A percentile compares a stretch with the other conserved stretches of the same genome.
Conservation (phyloP, 2,329 filamentous ascomycete species). For the Epicoccum sorghinum region DNA sequence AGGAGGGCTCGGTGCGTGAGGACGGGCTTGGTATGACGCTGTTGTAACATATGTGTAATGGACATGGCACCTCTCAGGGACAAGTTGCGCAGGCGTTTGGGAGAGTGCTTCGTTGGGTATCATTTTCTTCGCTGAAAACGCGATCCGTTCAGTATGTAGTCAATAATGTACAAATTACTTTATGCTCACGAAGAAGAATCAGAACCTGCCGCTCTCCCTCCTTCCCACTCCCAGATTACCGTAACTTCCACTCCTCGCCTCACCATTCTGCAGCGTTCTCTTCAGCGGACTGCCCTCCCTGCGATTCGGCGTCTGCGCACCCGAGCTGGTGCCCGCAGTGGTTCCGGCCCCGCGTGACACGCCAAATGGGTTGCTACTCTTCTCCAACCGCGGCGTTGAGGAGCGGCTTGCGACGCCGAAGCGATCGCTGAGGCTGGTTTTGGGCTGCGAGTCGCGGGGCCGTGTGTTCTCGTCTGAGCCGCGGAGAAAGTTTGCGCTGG, state of each 20-base stretch:
- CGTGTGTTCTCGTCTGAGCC: constrained; percentile 27
- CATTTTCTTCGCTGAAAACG: no score
- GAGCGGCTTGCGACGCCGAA: constrained; percentile 13
- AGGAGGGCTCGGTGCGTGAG: no score
- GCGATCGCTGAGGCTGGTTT: constrained; percentile 11
- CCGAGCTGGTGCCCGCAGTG: constrained; percentile 2
- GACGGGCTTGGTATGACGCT: no score
- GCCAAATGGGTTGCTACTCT: constrained; percentile 17
- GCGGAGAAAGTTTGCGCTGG: constrained; percentile 60
- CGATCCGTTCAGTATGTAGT: no score
- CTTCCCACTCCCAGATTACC: constrained; percentile 31
- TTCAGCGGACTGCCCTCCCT: constrained; percentile 53
- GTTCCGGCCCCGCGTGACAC: constrained; percentile 36
- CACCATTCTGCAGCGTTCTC: constrained; percentile 44
- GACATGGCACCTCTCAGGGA: no score
- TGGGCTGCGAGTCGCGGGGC: neutral
- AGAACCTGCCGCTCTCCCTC: constrained; percentile 38
- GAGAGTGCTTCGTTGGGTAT: no score
- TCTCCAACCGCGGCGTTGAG: constrained; percentile 12
- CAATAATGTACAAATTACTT: no score
- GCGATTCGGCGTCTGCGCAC: constrained; percentile 32
- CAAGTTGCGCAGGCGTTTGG: no score
- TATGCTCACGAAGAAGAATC: neutral
- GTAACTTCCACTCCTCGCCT: constrained; percentile 32
- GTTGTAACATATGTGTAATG: no score